phyloP scores from a whole-genome alignment of 2,329 filamentous ascomycete species.

The Pseudogymnoascus sp. region DNA sequence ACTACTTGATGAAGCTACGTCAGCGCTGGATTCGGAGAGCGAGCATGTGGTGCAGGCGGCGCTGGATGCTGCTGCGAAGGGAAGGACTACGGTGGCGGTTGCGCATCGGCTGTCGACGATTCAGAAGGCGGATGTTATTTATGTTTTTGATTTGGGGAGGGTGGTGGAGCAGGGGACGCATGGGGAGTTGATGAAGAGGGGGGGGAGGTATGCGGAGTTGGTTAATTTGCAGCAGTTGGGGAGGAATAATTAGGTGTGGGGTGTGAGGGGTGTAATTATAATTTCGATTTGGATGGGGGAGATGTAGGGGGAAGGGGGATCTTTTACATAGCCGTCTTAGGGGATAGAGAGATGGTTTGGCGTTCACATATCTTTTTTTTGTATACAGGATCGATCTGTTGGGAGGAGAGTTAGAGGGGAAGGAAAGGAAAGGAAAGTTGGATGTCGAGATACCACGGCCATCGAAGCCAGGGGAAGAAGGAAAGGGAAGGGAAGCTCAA shows the following conservation, averaged over 20 bases:
- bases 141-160: slow-evolving; percentile 86
- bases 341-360: slow-evolving; percentile 2
- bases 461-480: neutral
- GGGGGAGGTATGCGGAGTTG: slow-evolving; percentile 68
- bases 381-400: too few species aligned
- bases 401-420: neutral
- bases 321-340: neutral
- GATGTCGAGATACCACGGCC: neutral
- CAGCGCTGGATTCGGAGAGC: slow-evolving; percentile 65
- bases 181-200: slow-evolving; percentile 58
- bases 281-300: neutral
- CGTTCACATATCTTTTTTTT: neutral
- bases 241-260: slow-evolving; percentile 34
- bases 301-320: neutral
- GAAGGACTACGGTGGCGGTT: slow-evolving; percentile 85
- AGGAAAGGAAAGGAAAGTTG: neutral
- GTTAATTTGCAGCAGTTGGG: slow-evolving; percentile 74
- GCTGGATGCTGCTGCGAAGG: slow-evolving; percentile 73
- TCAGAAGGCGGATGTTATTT: slow-evolving; percentile 89
- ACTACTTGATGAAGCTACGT: slow-evolving; percentile 74
- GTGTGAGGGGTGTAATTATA: neutral
- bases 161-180: slow-evolving; percentile 84
- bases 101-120: slow-evolving; percentile 89
- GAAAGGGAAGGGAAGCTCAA: neutral
- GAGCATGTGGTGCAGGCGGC: slow-evolving; percentile 77